These are phyloP conservation scores for Trichoderma atroviride DNA, from an alignment of 2,329 filamentous ascomycete species.

Conservation along the genomic window DNA sequence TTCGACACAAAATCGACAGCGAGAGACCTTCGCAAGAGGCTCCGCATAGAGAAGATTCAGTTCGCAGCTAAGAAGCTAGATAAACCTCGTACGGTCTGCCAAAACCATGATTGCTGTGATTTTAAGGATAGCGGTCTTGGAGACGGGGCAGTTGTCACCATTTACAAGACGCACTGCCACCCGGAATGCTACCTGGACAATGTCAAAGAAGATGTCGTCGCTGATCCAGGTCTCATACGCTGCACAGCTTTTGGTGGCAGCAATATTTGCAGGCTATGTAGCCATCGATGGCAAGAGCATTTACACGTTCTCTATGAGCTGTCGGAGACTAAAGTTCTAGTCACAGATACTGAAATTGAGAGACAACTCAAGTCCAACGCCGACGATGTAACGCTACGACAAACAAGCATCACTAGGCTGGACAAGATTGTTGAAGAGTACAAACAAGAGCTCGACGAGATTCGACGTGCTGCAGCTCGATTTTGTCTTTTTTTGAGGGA, in stretches of 20 bases:
- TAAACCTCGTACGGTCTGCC: constrained; percentile 27
- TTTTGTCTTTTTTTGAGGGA: constrained; percentile 16
- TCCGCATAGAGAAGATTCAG: constrained; percentile 18
- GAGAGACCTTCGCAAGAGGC: neutral
- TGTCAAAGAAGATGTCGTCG: constrained; percentile 25
- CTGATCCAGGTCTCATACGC: constrained; percentile 15
- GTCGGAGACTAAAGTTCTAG: neutral
- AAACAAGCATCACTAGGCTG: neutral
- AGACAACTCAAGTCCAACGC: neutral
- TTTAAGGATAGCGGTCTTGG: constrained; percentile 16
- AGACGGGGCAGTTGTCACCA: neutral
- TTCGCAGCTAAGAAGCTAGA: neutral
- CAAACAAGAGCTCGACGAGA: constrained; percentile 8
- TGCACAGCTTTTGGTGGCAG: neutral
- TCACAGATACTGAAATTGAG: constrained; percentile 11
- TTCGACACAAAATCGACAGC: neutral
- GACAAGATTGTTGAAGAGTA: constrained; percentile 7
- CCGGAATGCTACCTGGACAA: constrained; percentile 19
- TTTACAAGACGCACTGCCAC: constrained; percentile 31
- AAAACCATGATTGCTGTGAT: constrained; percentile 24
- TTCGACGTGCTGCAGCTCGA: constrained; percentile 11
- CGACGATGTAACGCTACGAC: constrained; percentile 1
- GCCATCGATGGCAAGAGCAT: constrained; percentile 23
- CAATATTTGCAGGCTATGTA: neutral
- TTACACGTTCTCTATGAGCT: constrained; percentile 17